Evolutionary conservation across 495 filamentous ascomycete genomes (phyloP).

Genomic region (Corynascus novoguineensis): DNA sequence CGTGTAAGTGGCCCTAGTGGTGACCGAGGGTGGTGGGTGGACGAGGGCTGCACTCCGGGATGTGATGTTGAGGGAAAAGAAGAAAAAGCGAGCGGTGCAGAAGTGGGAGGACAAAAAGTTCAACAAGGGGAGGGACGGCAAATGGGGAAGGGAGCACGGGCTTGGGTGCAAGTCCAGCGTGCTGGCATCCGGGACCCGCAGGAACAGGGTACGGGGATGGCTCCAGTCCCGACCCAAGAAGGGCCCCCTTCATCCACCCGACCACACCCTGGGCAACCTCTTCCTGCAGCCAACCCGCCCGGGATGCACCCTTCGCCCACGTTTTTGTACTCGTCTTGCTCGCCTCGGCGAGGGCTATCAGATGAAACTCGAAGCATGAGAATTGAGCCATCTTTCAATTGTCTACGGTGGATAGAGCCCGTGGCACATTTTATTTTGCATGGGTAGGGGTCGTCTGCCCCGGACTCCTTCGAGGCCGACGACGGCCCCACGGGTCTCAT

Average conservation of each 20-base stretch:
- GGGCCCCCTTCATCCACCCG: constrained; percentile 28
- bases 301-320: constrained; percentile 16
- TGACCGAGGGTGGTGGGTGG: constrained; percentile 3
- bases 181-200: constrained; percentile 28
- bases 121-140: constrained; percentile 32
- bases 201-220: constrained; percentile 21
- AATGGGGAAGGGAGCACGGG: constrained; percentile 23
- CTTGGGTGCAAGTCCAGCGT: constrained; percentile 16
- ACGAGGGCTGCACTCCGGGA: background rate
- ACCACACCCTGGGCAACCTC: constrained; percentile 24
- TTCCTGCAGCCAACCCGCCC: constrained; percentile 13
- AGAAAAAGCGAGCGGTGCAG: constrained; percentile 5
- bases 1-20: constrained; percentile 1
- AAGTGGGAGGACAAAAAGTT: constrained; percentile 30
- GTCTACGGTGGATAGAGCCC: constrained; percentile 15
- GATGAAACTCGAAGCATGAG: constrained; percentile 16
- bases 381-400: constrained; percentile 20
- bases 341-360: constrained; percentile 23
- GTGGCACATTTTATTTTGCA: constrained; percentile 22
- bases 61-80: constrained; percentile 2
- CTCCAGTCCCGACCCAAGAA: constrained; percentile 27
- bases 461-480: constrained; percentile 17
- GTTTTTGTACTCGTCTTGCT: constrained; percentile 33
- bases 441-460: constrained; percentile 31
- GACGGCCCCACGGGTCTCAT: constrained; percentile 5